Conservation (phyloP, 108 stramenopile genomes). For the Pelagomonas calceolata region DNA sequence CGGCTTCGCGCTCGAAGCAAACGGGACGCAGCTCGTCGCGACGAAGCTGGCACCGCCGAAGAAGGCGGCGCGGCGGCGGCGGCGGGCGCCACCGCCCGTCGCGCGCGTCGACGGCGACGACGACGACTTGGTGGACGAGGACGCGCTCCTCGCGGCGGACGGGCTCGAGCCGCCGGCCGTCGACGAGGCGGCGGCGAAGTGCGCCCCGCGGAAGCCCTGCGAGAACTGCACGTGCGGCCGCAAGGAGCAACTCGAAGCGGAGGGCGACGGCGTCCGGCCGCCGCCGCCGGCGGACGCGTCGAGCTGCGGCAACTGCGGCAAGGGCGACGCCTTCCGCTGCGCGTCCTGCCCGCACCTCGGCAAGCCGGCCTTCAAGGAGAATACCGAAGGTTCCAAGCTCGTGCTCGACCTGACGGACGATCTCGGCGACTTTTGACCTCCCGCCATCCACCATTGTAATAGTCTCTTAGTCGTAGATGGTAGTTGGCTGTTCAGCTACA, state of each 20-base stretch:
- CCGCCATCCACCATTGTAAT: no score
- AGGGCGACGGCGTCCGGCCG: no score
- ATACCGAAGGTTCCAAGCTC: conserved; percentile 72
- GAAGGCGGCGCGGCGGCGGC: no score
- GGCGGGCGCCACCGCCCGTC: neutral
- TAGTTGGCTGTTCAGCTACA: no score
- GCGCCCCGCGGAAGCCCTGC: conserved; percentile 32
- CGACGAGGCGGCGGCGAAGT: neutral
- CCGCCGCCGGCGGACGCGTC: conserved; percentile 24
- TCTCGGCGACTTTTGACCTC: no score
- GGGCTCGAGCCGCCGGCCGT: neutral
- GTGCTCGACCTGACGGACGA: conserved; percentile 73
- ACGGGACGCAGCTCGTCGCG: neutral
- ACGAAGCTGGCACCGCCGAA: neutral
- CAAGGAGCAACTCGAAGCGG: conserved; percentile 45
- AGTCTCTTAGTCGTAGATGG: no score
- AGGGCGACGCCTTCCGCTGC: conserved; percentile 99
- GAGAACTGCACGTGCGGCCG: conserved; percentile 94
- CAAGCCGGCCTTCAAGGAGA: conserved; percentile 84
- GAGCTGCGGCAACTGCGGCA: conserved; percentile 86
- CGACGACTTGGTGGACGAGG: neutral
- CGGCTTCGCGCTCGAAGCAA: neutral
- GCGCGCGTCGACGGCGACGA: neutral
- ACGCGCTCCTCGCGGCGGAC: neutral
- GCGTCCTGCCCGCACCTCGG: conserved; percentile 89